Base-by-base conservation (phyloP, 2,329 filamentous ascomycete species). In the Cordyceps sp. region DNA sequence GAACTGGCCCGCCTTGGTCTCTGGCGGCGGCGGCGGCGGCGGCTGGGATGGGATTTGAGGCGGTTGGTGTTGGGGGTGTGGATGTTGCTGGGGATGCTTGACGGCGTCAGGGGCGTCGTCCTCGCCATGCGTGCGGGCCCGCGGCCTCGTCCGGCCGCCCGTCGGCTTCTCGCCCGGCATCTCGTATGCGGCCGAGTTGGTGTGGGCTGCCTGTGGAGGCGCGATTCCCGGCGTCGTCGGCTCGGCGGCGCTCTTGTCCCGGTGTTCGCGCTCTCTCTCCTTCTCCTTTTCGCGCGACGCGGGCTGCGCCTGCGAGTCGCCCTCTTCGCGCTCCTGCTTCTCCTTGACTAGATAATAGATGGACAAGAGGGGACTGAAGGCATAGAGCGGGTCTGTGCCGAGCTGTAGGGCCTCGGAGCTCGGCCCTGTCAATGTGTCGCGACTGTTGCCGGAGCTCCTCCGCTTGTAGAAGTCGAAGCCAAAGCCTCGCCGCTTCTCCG, bases 271-370 rank as follows among this genome's bases (percentile, higher is more conserved):
- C 21, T 51, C 46, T 13, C 18, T 39, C 15, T 47, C 43, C 23
- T 32, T 39, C 25, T 52, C 47, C 33, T 45, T 49, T 12, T 57
- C 53, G 6, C 50, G 49, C 8, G 47, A 37, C 13, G 45, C 30
- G 13, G 51, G 62, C 17, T 73, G 58, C 27, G 62, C 38, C 19
- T 39, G 39, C 34, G 46, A 45, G 21, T 52, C 51, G 14, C 45
- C 42, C 30, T 60, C 60, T 45, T 96, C 86, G 23, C 83, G 74
- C 31, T 92, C 83, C 40, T 84, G 73, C 58, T 96, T 96, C 59
- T 98, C 90, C 42, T 74, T 78, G n/a, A 93, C 90, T 4, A 98
- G 69, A 46, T 93, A 93, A 54, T 98, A 98, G 12, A 98, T 78
- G 2, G 90, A 96, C 7, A 96, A 65, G 12, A 96, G 62, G 7